These are phyloP conservation scores for Aspergillus sp. DNA, from an alignment of 2,329 filamentous ascomycete species.

Conservation along the genomic window DNA sequence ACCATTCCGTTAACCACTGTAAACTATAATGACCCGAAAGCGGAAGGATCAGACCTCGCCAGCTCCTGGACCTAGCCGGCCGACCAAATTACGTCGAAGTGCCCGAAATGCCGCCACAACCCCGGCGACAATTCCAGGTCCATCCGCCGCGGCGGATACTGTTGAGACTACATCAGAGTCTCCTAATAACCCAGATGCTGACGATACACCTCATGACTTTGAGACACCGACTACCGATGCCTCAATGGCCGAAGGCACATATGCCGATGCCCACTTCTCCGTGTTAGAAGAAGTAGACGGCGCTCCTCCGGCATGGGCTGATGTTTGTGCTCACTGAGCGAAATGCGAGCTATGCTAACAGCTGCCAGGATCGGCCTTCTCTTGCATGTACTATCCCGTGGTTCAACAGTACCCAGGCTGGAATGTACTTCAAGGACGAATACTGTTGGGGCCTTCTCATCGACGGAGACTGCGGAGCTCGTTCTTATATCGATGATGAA, in stretches of 20 bases:
- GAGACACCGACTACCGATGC: background rate
- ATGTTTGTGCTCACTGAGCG: slow-evolving; percentile 25
- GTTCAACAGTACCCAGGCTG: slow-evolving; percentile 62
- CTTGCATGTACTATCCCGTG: slow-evolving; percentile 65
- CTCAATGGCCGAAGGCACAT: background rate
- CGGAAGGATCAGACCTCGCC: too few species aligned
- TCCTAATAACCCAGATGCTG: too few species aligned
- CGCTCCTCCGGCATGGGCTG: slow-evolving; percentile 57
- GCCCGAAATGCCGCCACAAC: too few species aligned
- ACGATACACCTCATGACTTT: background rate
- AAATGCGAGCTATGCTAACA: background rate
- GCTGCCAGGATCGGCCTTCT: slow-evolving; percentile 41
- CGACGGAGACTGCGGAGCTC: slow-evolving; percentile 53
- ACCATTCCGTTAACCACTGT: too few species aligned
- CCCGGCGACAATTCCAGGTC: too few species aligned
- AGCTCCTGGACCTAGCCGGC: too few species aligned
- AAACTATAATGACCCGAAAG: too few species aligned
- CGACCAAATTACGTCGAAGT: too few species aligned
- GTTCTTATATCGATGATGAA: slow-evolving; percentile 61
- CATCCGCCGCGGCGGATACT: too few species aligned
- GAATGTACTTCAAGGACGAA: slow-evolving; percentile 53
- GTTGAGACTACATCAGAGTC: too few species aligned
- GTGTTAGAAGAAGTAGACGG: slow-evolving; percentile 18
- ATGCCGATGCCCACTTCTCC: background rate
- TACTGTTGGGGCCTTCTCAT: slow-evolving; percentile 60